Conservation (phyloP, 2,329 filamentous ascomycete species). For the Aureobasidium sp. region DNA sequence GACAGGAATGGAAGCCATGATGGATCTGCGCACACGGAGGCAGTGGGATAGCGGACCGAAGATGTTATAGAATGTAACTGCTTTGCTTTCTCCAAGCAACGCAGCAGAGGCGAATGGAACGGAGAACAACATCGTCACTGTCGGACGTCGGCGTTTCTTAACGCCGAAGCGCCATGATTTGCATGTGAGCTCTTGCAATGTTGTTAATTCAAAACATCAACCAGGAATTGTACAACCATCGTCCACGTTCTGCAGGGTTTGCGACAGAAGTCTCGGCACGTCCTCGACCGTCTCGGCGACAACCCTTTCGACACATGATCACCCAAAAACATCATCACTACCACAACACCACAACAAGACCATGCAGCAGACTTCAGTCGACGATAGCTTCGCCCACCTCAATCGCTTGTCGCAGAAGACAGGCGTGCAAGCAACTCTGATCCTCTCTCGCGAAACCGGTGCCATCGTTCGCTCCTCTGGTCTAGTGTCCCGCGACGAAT, state of each 20-base stretch:
- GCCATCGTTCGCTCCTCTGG: conserved; percentile 70
- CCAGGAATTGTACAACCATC: neutral
- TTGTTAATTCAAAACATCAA: conserved; percentile 10
- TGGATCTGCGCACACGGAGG: neutral
- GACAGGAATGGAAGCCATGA: conserved; percentile 46
- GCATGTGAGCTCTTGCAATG: neutral
- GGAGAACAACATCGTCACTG: neutral
- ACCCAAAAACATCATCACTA: neutral
- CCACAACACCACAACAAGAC: neutral
- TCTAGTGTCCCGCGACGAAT: conserved; percentile 53
- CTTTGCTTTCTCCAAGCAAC: neutral
- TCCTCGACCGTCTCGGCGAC: neutral
- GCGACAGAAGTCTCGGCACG: neutral
- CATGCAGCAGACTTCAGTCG: conserved; percentile 19
- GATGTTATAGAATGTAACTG: neutral
- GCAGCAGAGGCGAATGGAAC: neutral
- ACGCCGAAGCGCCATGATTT: neutral
- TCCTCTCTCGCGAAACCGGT: conserved; percentile 64
- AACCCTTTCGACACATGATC: neutral
- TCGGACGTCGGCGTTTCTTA: neutral
- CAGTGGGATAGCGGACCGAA: neutral
- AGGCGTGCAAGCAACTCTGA: conserved; percentile 69
- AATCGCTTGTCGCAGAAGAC: conserved; percentile 68
- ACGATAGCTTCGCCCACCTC: conserved; percentile 58
- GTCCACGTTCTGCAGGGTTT: neutral